Evolutionary conservation across 768 basidiomycete species (phyloP).

Genomic region (Lactifluus subvellereus): DNA sequence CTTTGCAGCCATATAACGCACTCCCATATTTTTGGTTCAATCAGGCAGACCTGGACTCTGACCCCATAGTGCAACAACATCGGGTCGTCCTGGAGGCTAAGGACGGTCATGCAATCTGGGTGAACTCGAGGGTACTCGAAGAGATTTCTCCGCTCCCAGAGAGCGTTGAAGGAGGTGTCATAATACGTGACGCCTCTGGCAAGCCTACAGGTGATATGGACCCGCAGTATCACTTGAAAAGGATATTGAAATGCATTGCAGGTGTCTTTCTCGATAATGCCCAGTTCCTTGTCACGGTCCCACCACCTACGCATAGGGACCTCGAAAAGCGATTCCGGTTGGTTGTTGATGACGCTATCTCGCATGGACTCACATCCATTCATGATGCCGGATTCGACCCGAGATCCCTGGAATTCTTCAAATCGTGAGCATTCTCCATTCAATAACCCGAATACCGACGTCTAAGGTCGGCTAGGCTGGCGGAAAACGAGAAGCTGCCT

Average conservation of each 20-base stretch:
- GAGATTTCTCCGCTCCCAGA: slow-evolving; percentile 58
- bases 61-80: slow-evolving; percentile 59
- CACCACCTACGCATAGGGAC: slow-evolving; percentile 57
- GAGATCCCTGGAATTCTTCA: slow-evolving; percentile 67
- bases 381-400: slow-evolving; percentile 81
- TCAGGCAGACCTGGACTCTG: slow-evolving; percentile 67
- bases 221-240: slow-evolving; percentile 8
- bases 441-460: slow-evolving; percentile 5
- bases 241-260: slow-evolving; percentile 27
- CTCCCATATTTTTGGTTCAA: background rate
- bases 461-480: slow-evolving; percentile 45
- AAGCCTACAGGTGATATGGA: slow-evolving; percentile 57
- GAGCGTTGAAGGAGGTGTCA: slow-evolving; percentile 71
- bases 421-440: slow-evolving; percentile 39
- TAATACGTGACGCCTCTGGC: slow-evolving; percentile 61
- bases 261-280: slow-evolving; percentile 85
- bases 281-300: slow-evolving; percentile 62
- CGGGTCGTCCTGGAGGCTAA: slow-evolving; percentile 77
- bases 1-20: background rate
- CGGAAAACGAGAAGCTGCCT: slow-evolving; percentile 53
- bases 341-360: slow-evolving; percentile 62
- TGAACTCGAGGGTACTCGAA: slow-evolving; percentile 57
- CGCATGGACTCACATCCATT: slow-evolving; percentile 71
- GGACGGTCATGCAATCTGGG: slow-evolving; percentile 88
- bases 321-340: slow-evolving; percentile 54